Percentiles rank a stretch among this genome's conserved stretches.
These are phyloP conservation scores for Aureobasidium sp. DNA, from an alignment of 2,329 filamentous ascomycete species.

Conservation along the genomic window DNA sequence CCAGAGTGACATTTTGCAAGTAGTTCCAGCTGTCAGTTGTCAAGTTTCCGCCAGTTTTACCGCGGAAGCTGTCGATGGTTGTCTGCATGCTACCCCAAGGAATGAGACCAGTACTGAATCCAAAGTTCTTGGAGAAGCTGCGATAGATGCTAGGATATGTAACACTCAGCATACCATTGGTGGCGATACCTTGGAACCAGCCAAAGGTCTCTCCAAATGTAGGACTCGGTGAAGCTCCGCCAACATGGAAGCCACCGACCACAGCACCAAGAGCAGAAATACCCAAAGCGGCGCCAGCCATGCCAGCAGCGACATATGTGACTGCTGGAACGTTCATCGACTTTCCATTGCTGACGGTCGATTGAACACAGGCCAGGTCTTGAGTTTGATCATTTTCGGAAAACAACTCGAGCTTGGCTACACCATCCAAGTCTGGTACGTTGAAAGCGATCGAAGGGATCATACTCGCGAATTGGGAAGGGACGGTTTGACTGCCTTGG, in stretches of 20 bases:
- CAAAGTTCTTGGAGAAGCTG: slow-evolving; percentile 89
- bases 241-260: slow-evolving; percentile 49
- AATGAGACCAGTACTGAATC: slow-evolving; percentile 78
- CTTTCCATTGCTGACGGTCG: slow-evolving; percentile 80
- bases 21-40: slow-evolving; percentile 69
- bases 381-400: slow-evolving; percentile 48
- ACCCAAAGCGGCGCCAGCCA: slow-evolving; percentile 76
- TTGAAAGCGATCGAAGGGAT: slow-evolving; percentile 87
- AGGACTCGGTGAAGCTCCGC: slow-evolving; percentile 62
- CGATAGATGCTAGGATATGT: slow-evolving; percentile 80
- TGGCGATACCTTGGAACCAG: slow-evolving; percentile 89
- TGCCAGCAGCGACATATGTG: slow-evolving; percentile 73
- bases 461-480: slow-evolving; percentile 60
- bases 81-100: slow-evolving; percentile 74
- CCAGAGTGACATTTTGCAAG: slow-evolving; percentile 68
- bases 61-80: slow-evolving; percentile 78
- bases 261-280: slow-evolving; percentile 66
- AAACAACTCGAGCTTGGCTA: slow-evolving; percentile 71
- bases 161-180: slow-evolving; percentile 94
- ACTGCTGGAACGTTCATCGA: slow-evolving; percentile 68
- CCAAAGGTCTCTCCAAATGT: slow-evolving; percentile 78
- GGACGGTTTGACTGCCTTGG: slow-evolving; percentile 63
- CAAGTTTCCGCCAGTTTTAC: slow-evolving; percentile 75
- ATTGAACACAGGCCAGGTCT: slow-evolving; percentile 74
- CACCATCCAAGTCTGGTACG: slow-evolving; percentile 81